These are phyloP conservation scores for Delonix regia DNA, from an alignment of 306 rosid genomes.

Conservation along the genomic window DNA sequence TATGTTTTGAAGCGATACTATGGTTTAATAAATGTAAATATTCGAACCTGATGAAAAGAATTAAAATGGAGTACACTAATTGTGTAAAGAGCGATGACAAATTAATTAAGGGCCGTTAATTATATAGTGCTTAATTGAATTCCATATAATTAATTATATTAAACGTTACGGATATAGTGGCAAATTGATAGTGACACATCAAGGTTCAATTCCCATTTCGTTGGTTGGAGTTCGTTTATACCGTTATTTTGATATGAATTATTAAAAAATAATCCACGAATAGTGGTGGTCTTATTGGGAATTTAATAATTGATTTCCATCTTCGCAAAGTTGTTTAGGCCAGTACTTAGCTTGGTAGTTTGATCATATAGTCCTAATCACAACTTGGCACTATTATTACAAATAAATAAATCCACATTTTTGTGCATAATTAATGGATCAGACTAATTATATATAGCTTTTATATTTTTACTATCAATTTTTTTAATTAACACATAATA, in stretches of 20 bases:
- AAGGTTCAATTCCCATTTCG: background rate
- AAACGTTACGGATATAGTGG: background rate
- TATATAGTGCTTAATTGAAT: background rate
- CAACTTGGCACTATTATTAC: background rate
- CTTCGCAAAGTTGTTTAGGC: background rate
- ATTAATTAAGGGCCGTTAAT: background rate
- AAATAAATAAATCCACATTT: background rate
- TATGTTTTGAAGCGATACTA: too few species aligned
- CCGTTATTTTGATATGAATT: constrained; percentile 1
- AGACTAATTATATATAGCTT: too few species aligned
- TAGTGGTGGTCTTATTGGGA: background rate
- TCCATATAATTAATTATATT: too few species aligned
- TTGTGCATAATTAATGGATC: background rate
- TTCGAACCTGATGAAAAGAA: background rate
- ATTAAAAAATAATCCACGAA: background rate
- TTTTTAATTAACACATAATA: too few species aligned
- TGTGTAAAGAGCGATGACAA: background rate
- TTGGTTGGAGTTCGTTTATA: constrained; percentile 26
- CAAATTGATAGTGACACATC: background rate
- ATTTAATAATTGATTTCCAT: background rate
- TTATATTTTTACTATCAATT: too few species aligned
- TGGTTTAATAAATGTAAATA: background rate
- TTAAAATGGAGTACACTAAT: background rate
- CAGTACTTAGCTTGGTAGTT: background rate
- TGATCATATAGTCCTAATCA: background rate